Evolutionary conservation across 805 yeast genomes (phyloP).

Genomic region (Lipomyces chichibuensis): DNA sequence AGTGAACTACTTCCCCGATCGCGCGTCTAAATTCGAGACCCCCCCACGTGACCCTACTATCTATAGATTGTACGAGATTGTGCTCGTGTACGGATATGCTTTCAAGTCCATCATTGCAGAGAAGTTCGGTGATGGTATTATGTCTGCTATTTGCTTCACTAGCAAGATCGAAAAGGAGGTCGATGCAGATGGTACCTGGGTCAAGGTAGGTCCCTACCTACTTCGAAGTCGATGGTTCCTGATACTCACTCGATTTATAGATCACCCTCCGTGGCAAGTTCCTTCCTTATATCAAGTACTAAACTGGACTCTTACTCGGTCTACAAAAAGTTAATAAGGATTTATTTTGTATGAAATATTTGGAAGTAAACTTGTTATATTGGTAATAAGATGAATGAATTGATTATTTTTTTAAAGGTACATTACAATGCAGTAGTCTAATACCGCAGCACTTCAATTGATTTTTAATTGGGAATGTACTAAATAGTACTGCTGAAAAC

Average conservation of each 20-base stretch:
- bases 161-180: conserved; percentile 37
- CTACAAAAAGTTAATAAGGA: neutral
- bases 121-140: conserved; percentile 37
- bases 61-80: conserved; percentile 35
- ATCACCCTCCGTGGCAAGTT: conserved; percentile 37
- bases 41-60: conserved; percentile 36
- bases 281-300: conserved; percentile 37
- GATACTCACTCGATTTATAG: neutral
- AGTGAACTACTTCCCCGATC: conserved; percentile 33
- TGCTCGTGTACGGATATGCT: conserved; percentile 37
- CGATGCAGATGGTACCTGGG: conserved; percentile 37
- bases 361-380: neutral
- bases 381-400: neutral
- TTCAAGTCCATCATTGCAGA: conserved; percentile 34
- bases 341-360: neutral
- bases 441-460: too few relatives aligned
- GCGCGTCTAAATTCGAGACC: conserved; percentile 24
- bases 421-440: too few relatives aligned
- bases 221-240: neutral
- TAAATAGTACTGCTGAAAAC: too few relatives aligned
- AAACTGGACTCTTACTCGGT: neutral
- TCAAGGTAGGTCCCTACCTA: conserved; percentile 7
- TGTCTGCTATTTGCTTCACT: conserved; percentile 37
- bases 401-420: neutral
- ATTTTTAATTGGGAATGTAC: too few relatives aligned